phyloP scores from a whole-genome alignment of 2,329 filamentous ascomycete genomes.

The Botrytis cinerea region DNA sequence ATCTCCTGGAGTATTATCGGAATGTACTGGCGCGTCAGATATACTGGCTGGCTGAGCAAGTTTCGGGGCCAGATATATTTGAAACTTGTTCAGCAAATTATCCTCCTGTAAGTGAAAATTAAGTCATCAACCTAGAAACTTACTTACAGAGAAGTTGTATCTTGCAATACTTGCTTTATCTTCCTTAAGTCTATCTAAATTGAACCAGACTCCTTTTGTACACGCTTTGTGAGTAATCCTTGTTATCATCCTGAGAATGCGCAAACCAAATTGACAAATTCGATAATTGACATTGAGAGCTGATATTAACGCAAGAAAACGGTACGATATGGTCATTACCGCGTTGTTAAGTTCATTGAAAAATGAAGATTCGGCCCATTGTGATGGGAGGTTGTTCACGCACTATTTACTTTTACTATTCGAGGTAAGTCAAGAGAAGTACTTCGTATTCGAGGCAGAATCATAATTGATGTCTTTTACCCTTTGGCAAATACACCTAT shows the following conservation, averaged over 20 bases:
- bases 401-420: constrained; percentile 59
- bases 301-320: constrained; percentile 52
- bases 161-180: constrained; percentile 19
- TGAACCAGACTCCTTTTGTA: constrained; percentile 25
- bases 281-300: constrained; percentile 47
- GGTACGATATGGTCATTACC: constrained; percentile 56
- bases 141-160: constrained; percentile 8
- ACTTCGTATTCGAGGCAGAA: constrained; percentile 7
- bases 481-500: constrained; percentile 29
- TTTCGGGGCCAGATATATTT: constrained; percentile 9
- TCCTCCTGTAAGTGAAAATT: constrained; percentile 8
- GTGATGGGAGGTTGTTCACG: constrained; percentile 57
- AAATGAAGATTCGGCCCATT: constrained; percentile 53
- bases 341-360: constrained; percentile 49
- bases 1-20: constrained; percentile 36
- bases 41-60: constrained; percentile 20
- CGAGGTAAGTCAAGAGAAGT: constrained; percentile 47
- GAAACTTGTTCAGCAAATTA: background rate
- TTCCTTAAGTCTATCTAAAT: constrained; percentile 11
- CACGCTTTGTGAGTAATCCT: constrained; percentile 33
- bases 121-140: background rate
- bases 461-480: background rate
- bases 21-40: constrained; percentile 36
- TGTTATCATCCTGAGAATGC: constrained; percentile 50
- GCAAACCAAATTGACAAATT: constrained; percentile 50